Evolutionary conservation across 371 early-diverging fungal genomes (phyloP).

Genomic region (Mucor sp.): DNA sequence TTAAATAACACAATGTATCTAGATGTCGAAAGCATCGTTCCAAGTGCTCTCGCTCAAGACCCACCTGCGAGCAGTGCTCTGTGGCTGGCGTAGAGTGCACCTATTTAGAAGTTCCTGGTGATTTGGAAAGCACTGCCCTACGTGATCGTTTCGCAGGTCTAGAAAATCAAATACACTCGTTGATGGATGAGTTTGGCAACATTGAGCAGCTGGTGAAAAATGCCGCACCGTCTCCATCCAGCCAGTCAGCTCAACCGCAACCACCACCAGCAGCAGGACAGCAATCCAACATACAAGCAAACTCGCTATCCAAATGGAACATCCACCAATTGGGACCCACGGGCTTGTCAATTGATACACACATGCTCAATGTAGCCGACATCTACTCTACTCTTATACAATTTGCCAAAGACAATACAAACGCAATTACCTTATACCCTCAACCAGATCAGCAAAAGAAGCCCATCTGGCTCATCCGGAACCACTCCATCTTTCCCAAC

Average conservation of each 20-base stretch:
- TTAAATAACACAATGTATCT: not conserved
- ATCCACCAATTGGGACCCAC: constrained; percentile 18
- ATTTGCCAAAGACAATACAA: constrained; percentile 45
- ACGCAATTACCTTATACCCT: constrained; percentile 16
- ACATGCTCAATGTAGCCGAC: constrained; percentile 41
- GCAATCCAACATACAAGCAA: constrained; percentile 16
- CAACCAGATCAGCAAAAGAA: constrained; percentile 13
- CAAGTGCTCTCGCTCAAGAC: constrained; percentile 47
- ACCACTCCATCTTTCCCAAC: constrained; percentile 42
- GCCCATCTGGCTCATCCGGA: constrained; percentile 38
- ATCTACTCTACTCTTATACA: constrained; percentile 39
- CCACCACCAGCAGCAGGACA: not conserved
- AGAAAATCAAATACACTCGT: constrained; percentile 48
- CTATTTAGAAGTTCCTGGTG: constrained; percentile 49
- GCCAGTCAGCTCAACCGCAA: not conserved
- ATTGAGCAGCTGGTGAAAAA: constrained; percentile 32
- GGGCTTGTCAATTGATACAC: constrained; percentile 46
- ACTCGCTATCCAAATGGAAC: constrained; percentile 25
- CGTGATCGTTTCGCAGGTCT: constrained; percentile 45
- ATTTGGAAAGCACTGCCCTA: constrained; percentile 50
- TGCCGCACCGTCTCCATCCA: not conserved
- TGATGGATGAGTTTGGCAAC: constrained; percentile 37
- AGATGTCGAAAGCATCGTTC: constrained; percentile 53
- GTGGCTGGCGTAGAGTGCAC: constrained; percentile 32
- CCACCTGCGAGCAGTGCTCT: constrained; percentile 44